These are phyloP conservation scores for Mortierella hygrophila DNA, from an alignment of 192 early-diverging fungal species.

Conservation along the genomic window DNA sequence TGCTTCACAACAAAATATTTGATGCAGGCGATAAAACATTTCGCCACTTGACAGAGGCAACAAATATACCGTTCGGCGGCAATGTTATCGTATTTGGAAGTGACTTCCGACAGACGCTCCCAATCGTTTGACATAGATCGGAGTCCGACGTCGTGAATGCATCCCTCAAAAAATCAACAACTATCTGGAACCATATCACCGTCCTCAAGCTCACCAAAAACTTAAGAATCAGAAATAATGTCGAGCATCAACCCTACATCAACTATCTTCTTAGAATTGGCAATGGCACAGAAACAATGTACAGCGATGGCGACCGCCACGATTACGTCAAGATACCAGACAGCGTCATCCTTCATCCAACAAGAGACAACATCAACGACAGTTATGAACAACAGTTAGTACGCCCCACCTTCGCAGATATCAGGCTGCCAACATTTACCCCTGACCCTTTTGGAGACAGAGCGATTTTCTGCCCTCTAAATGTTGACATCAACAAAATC, in stretches of 20 bases:
- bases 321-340: not conserved
- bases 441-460: too few relatives aligned
- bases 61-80: slow-evolving; percentile 13
- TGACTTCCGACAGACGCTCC: slow-evolving; percentile 42
- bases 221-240: slow-evolving; percentile 2
- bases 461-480: too few relatives aligned
- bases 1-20: slow-evolving; percentile 23
- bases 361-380: not conserved
- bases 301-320: slow-evolving; percentile 10
- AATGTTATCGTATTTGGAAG: slow-evolving; percentile 45
- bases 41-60: slow-evolving; percentile 1
- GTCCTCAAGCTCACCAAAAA: slow-evolving; percentile 19
- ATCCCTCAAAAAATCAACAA: slow-evolving; percentile 25
- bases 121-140: slow-evolving; percentile 16
- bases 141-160: slow-evolving; percentile 11
- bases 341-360: not conserved
- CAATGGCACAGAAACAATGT: slow-evolving; percentile 23
- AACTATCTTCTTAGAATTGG: slow-evolving; percentile 16
- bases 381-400: not conserved
- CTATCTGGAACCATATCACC: slow-evolving; percentile 26
- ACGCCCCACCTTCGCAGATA: too few relatives aligned
- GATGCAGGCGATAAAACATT: slow-evolving; percentile 29
- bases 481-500: too few relatives aligned
- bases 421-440: too few relatives aligned
- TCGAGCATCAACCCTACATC: slow-evolving; percentile 15